phyloP scores from a whole-genome alignment of 495 filamentous ascomycete species.

The Aspergillus nidulans region DNA sequence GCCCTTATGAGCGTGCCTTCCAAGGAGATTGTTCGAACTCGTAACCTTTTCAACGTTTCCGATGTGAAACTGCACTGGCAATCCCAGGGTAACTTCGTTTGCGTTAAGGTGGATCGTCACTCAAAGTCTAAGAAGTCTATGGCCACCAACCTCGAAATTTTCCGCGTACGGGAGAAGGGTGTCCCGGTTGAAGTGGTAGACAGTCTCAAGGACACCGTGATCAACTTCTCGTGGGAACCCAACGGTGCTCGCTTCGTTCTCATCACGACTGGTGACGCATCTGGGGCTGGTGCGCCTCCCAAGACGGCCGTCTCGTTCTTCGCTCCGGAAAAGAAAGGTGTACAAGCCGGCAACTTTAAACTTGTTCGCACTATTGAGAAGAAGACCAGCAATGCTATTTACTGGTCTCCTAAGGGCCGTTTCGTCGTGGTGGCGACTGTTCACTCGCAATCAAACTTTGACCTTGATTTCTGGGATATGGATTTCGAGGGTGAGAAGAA shows the following conservation, averaged over 20 bases:
- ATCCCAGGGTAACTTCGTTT: conserved; percentile 85
- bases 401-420: conserved; percentile 97
- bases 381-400: conserved; percentile 98
- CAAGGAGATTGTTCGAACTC: conserved; percentile 85
- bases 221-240: conserved; percentile 99
- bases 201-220: conserved; percentile 92
- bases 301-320: conserved; percentile 96
- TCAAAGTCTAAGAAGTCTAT: conserved; percentile 98
- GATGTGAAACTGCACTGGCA: conserved; percentile 97
- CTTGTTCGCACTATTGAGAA: conserved; percentile 90
- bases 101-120: conserved; percentile 97
- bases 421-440: conserved; percentile 93
- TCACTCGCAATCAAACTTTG: conserved; percentile 83
- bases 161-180: conserved; percentile 92
- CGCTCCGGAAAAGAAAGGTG: conserved; percentile 88
- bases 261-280: conserved; percentile 87
- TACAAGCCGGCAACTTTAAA: conserved; percentile 84
- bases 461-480: conserved; percentile 95
- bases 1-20: conserved; percentile 93
- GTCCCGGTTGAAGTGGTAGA: conserved; percentile 98
- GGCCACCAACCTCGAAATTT: conserved; percentile 96
- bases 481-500: conserved; percentile 97
- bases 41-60: conserved; percentile 95
- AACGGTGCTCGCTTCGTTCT: conserved; percentile 95
- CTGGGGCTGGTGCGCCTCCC: conserved; percentile 76